Base-by-base conservation (phyloP, 2,329 filamentous ascomycete genomes). In the Myriosclerotinia curreyana region DNA sequence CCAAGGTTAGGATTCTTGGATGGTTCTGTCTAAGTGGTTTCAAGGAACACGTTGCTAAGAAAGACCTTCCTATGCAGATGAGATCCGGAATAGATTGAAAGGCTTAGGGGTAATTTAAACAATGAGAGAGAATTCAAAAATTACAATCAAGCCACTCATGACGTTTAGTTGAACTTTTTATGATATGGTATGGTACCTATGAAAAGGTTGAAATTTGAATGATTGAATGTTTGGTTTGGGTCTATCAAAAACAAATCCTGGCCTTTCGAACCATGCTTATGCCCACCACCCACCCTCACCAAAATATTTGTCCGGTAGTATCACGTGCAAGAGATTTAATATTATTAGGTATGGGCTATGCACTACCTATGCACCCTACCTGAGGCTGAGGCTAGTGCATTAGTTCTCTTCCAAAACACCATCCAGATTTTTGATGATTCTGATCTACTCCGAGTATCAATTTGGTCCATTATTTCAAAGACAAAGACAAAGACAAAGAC, bases 21-120 rank as follows among this genome's bases (percentile, higher is more conserved):
- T 65, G 38, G 62, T 64, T 61, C 60, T 64, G 65, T 61, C 56
- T 64, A 66, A 63, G 64, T 61, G 50, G 54, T 46, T 60, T 59
- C 56, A 66, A 62, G 67, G 70, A 73, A 71, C 72, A 73, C 72
- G 70, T 73, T 73, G 69, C 70, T 64, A 59, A 56, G 66, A 58
- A 58, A 65, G 53, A 64, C 49, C 61, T 61, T 42, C 52, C 65
- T 60, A 60, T 60, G 31, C 54, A 59, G 63, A 40, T 60, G 63
- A 58, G 42, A 42, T 36, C 40, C n/a, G 54, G 54, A 58, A 53
- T 2, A 17, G 34, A 38, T 61, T 34, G 25, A 25, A 52, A 22
- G 44, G 42, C 12, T 15, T 11, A 52, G 46, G 28, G 40, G 14
- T 31, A 49, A 25, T 46, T 69, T 64, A 70, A 62, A 63, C 64